A percentile compares a stretch with the other conserved stretches of the same genome.
Conservation (phyloP, 805 yeast species). For the Saturnispora halmiae region DNA sequence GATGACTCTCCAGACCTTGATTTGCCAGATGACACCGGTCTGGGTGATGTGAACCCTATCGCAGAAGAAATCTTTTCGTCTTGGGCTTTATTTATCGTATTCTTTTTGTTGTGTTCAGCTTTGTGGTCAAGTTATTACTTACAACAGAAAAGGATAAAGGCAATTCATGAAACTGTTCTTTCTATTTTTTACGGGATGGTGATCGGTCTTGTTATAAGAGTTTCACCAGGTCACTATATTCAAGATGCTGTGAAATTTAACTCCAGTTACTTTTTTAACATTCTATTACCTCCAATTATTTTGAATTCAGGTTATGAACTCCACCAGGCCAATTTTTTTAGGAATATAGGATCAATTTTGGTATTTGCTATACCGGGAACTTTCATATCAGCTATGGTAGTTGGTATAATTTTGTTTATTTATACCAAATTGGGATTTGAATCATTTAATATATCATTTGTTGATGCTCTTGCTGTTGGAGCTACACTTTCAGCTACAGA, state of each 20-base stretch:
- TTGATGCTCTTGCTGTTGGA: constrained; percentile 95
- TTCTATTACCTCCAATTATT: constrained; percentile 90
- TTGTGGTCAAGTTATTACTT: constrained; percentile 91
- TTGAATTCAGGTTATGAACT: constrained; percentile 93
- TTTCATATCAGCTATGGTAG: constrained; percentile 78
- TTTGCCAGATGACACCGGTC: constrained; percentile 40
- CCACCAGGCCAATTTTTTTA: constrained; percentile 90
- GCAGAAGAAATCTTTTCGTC: constrained; percentile 93
- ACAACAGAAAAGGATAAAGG: constrained; percentile 84
- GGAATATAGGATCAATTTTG: constrained; percentile 82
- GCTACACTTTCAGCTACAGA: constrained; percentile 98
- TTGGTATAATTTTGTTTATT: constrained; percentile 77
- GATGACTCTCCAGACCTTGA: constrained; percentile 34
- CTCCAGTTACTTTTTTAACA: constrained; percentile 87
- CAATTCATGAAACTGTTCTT: constrained; percentile 94
- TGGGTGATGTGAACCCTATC: constrained; percentile 67
- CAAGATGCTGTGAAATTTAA: constrained; percentile 96
- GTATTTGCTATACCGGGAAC: constrained; percentile 98
- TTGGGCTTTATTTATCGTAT: constrained; percentile 89
- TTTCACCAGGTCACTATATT: constrained; percentile 92
- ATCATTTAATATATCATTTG: constrained; percentile 79
- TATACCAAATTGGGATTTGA: constrained; percentile 93
- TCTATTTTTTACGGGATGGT: constrained; percentile 96
- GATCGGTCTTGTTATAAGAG: constrained; percentile 82
- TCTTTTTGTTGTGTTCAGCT: constrained; percentile 75